Evolutionary conservation across 2,329 filamentous ascomycete genomes (phyloP).

Genomic region (Sporothrix euskadiensis): DNA sequence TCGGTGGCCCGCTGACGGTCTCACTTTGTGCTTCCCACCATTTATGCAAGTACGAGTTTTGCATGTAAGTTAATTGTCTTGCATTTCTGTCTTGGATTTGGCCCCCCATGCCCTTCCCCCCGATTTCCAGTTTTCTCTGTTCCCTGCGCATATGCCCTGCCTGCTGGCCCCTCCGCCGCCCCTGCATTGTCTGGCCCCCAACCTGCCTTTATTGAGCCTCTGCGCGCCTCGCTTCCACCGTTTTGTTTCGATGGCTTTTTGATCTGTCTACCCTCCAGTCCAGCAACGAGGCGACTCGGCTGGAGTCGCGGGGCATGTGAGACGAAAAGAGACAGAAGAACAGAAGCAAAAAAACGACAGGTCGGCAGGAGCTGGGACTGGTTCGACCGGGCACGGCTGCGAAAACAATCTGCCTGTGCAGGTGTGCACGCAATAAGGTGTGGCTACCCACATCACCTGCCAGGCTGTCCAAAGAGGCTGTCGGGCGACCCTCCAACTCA

Average conservation of each 20-base stretch:
- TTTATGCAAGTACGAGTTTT: conserved; percentile 37
- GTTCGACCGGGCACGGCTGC: neutral
- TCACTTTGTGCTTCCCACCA: conserved; percentile 28
- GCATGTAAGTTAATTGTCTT: conserved; percentile 37
- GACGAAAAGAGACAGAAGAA: neutral
- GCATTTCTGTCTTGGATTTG: conserved; percentile 3
- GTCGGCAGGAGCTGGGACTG: neutral
- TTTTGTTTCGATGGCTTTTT: conserved; percentile 1
- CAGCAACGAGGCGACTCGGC: neutral
- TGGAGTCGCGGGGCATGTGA: conserved; percentile 1
- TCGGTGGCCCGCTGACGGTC: conserved; percentile 28
- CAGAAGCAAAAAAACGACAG: neutral
- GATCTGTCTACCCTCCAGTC: neutral
- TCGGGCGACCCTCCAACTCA: conserved; percentile 25
- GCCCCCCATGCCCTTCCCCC: neutral
- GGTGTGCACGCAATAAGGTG: neutral
- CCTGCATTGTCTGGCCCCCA: conserved; percentile 13
- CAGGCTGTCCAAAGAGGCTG: conserved; percentile 15
- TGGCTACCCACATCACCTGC: conserved; percentile 24
- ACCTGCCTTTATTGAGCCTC: neutral
- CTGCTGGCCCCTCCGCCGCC: conserved; percentile 4
- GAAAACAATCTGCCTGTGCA: conserved; percentile 5
- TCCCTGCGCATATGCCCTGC: neutral
- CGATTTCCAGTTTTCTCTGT: neutral
- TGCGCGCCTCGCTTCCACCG: neutral